Percentiles rank a stretch among this genome's conserved stretches.
These are phyloP conservation scores for Trametes hirsuta DNA, from an alignment of 1,284 basidiomycete species.

Conservation along the genomic window DNA sequence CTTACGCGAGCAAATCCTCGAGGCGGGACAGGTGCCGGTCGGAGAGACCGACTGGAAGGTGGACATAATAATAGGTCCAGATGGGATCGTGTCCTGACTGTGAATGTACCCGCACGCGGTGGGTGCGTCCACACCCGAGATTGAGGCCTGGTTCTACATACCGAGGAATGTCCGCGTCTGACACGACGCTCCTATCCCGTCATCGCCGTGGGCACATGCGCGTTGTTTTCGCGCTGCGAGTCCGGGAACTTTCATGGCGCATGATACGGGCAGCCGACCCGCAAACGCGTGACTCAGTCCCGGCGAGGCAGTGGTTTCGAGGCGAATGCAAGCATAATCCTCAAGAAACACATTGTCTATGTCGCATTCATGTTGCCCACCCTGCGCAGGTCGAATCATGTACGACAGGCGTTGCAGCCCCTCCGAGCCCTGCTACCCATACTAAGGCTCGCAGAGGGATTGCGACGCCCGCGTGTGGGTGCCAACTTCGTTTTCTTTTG, in stretches of 20 bases:
- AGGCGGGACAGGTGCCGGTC: constrained; percentile 56
- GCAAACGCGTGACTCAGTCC: no score
- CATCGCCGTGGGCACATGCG: constrained; percentile 12
- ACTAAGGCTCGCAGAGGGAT: no score
- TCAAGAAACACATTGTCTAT: no score
- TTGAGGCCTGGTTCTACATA: constrained; percentile 9
- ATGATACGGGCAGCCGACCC: not conserved
- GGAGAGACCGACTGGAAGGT: constrained; percentile 68
- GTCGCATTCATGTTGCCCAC: no score
- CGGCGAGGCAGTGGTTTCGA: no score
- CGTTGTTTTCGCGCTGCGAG: not conserved
- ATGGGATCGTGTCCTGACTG: constrained; percentile 36
- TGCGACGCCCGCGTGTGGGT: no score
- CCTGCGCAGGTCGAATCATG: no score
- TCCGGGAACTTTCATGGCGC: not conserved
- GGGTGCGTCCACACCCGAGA: constrained; percentile 9
- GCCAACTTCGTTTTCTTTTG: no score
- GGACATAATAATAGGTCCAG: constrained; percentile 65
- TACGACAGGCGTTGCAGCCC: no score
- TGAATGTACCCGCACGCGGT: constrained; percentile 8
- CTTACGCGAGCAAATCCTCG: constrained; percentile 67
- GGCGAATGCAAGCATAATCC: no score
- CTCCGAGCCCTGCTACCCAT: no score
- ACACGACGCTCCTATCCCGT: constrained; percentile 24
- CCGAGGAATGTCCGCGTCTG: constrained; percentile 22